Evolutionary conservation across 2,329 filamentous ascomycete genomes (phyloP).

Genomic region (Alternaria sp.): DNA sequence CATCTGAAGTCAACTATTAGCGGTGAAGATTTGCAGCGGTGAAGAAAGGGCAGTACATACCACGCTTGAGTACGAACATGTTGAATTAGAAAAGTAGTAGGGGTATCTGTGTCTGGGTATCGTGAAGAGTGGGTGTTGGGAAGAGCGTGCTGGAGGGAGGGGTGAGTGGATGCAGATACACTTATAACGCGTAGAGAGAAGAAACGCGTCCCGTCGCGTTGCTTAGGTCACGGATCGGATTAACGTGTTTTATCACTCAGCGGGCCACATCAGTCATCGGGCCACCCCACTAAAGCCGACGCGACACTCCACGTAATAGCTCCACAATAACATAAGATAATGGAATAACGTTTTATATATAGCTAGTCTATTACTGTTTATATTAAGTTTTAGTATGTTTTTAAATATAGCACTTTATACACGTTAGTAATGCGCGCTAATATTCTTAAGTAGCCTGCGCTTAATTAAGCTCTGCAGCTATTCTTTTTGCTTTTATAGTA

Average conservation of each 20-base stretch:
- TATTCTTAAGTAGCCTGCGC: background rate
- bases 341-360: background rate
- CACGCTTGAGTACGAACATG: constrained; percentile 56
- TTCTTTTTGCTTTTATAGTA: too few relatives aligned
- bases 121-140: constrained; percentile 32
- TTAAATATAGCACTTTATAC: background rate
- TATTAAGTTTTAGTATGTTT: background rate
- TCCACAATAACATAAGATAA: background rate
- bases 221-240: constrained; percentile 27
- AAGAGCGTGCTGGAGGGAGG: constrained; percentile 34
- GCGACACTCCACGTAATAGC: background rate
- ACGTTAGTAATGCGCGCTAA: background rate
- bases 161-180: constrained; percentile 25
- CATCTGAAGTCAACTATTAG: constrained; percentile 68
- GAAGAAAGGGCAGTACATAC: constrained; percentile 42
- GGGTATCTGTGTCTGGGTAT: constrained; percentile 43
- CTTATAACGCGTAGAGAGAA: constrained; percentile 45
- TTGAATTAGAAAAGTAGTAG: constrained; percentile 38
- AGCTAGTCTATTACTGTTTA: background rate
- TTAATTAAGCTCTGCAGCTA: too few relatives aligned
- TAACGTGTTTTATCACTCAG: too few relatives aligned
- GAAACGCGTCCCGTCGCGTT: constrained; percentile 35
- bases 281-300: background rate
- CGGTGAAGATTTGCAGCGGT: constrained; percentile 34
- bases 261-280: too few relatives aligned